Evolutionary conservation across 2,329 filamentous ascomycete species (phyloP), one percentile per base, ranked within the genome.

Genomic region (Cladosporium austrohemisphaericum): DNA sequence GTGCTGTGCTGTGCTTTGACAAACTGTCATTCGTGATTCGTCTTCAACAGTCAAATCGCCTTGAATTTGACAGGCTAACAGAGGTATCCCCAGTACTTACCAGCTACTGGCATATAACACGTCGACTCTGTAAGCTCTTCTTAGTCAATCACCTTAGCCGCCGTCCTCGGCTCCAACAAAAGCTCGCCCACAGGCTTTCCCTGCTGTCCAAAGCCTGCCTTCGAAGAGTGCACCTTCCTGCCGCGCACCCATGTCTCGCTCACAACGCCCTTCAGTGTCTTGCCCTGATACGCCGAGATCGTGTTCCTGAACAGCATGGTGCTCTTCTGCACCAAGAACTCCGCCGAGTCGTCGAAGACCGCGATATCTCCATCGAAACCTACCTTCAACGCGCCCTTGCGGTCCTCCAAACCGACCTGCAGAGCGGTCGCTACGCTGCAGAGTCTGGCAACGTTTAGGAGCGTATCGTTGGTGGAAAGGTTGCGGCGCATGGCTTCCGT

Each of bases 221-320:
- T 82, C 25, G 86, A 74, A 54, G 80, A 77, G 66, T 86, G 94
- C n/a, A 95, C 77, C 65, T 79, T 83, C 55, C 72, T 73, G 0
- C 91, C 91, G 5, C 90, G 77, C 54, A 96, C 64, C 86, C 88
- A 95, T 6, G 91, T 95, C 76, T 94, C 88, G 51, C 72, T 75
- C 9, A 95, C 90, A 52, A 89, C 80, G 1, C 91, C 91, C 38
- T 76, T 79, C 60, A 96, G 84, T 25, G 74, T 77, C 68, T 85
- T 86, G 16, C 88, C 88, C 66, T 95, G 86, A 76, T 94, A 96
- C 0, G 91, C 90, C 50, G 85, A 90, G 74, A 89, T 91, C 63
- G 89, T 88, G 69, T 96, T 95, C 69, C 89, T 84, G 79, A 95
- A 98, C 57, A 93, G 79, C 90, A 98, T 95, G 41, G 89, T 88